A percentile compares a stretch with the other conserved stretches of the same genome.
These are phyloP conservation scores for Entonaema liquescens DNA, from an alignment of 495 filamentous ascomycete species.

Conservation along the genomic window DNA sequence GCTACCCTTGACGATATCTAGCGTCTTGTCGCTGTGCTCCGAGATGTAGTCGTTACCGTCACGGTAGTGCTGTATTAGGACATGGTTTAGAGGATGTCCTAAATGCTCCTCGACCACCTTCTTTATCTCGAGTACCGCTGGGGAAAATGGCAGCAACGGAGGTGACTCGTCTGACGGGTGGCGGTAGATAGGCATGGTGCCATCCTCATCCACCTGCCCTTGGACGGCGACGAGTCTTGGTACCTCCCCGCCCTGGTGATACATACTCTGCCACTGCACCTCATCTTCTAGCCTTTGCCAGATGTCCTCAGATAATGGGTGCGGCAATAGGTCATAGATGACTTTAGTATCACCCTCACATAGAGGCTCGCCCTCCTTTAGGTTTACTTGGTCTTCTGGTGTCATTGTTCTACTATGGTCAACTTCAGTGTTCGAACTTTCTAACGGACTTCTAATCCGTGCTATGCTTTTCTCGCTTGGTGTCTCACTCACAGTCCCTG, in stretches of 20 bases:
- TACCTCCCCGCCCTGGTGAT: conserved; percentile 88
- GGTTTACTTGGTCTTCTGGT: conserved; percentile 17
- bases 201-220: conserved; percentile 73
- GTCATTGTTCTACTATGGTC: conserved; percentile 39
- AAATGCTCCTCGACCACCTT: conserved; percentile 70
- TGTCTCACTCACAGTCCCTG: conserved; percentile 19
- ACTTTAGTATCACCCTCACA: conserved; percentile 85
- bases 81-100: conserved; percentile 89
- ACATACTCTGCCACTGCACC: conserved; percentile 91
- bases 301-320: conserved; percentile 59
- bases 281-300: conserved; percentile 79
- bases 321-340: conserved; percentile 70
- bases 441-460: conserved; percentile 6
- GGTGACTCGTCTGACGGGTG: conserved; percentile 93
- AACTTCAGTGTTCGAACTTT: conserved; percentile 23
- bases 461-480: conserved; percentile 2
- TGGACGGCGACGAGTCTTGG: conserved; percentile 94
- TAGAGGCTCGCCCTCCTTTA: conserved; percentile 44
- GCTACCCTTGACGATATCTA: conserved; percentile 84
- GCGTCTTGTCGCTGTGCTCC: conserved; percentile 95
- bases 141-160: conserved; percentile 76
- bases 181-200: conserved; percentile 88
- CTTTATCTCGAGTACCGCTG: conserved; percentile 73
- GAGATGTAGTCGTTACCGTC: conserved; percentile 92
- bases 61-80: conserved; percentile 92